phyloP scores from a whole-genome alignment of 805 yeast species.

The Grigorovia transvaalensis region DNA sequence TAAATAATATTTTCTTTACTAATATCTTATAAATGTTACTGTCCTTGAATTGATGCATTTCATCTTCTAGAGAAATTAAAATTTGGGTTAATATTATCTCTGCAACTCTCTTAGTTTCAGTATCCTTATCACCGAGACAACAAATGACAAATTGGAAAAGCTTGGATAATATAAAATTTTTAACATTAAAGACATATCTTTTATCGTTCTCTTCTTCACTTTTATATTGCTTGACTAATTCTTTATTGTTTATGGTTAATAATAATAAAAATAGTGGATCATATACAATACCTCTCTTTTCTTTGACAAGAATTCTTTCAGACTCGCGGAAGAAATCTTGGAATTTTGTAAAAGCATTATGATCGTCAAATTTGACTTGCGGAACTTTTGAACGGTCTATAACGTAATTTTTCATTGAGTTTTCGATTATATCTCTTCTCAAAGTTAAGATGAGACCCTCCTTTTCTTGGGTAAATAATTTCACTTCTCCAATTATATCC shows the following conservation, averaged over 20 bases:
- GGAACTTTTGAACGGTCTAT: slow-evolving; percentile 26
- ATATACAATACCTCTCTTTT: slow-evolving; percentile 31
- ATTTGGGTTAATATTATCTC: slow-evolving; percentile 37
- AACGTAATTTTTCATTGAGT: slow-evolving; percentile 35
- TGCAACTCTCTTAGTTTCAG: slow-evolving; percentile 29
- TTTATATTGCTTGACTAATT: slow-evolving; percentile 35
- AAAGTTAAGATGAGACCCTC: slow-evolving; percentile 42
- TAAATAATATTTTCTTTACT: slow-evolving; percentile 33
- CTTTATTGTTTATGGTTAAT: slow-evolving; percentile 53
- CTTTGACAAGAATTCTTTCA: neutral
- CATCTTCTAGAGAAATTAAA: slow-evolving; percentile 33
- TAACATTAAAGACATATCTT: slow-evolving; percentile 37
- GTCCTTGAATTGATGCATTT: slow-evolving; percentile 41
- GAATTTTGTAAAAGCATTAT: slow-evolving; percentile 23
- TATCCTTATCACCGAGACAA: slow-evolving; percentile 31
- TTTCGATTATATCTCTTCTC: slow-evolving; percentile 38
- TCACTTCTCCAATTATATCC: slow-evolving; percentile 39
- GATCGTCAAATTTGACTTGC: neutral
- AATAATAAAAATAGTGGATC: slow-evolving; percentile 65
- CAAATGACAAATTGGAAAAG: slow-evolving; percentile 39
- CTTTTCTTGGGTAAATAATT: slow-evolving; percentile 36
- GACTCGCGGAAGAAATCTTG: slow-evolving; percentile 23
- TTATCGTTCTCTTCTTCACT: slow-evolving; percentile 22
- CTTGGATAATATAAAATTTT: slow-evolving; percentile 45
- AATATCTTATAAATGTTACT: slow-evolving; percentile 44